Evolutionary conservation across 208 protist genomes (phyloP).

Genomic region (Lotmaria passim): DNA sequence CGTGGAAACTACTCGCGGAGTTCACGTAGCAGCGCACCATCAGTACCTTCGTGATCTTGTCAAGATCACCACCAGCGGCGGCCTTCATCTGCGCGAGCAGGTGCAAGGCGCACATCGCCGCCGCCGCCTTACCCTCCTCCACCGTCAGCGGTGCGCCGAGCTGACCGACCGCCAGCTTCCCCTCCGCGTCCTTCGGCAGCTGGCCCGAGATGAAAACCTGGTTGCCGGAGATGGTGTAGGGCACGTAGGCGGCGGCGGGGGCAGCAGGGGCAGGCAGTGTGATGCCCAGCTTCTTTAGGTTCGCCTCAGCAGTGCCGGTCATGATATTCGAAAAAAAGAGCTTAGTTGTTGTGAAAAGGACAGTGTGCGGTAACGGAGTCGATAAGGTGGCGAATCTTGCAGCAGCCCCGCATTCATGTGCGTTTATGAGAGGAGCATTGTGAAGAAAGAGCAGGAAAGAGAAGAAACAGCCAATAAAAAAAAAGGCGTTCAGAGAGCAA

Average conservation of each 20-base stretch:
- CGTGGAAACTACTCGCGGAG: constrained; percentile 57
- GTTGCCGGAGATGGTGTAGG: constrained; percentile 50
- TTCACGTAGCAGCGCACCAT: constrained; percentile 84
- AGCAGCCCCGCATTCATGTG: background rate
- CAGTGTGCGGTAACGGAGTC: background rate
- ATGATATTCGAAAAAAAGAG: constrained; percentile 26
- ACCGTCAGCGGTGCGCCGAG: constrained; percentile 53
- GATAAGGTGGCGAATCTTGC: constrained; percentile 1
- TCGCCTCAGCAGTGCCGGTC: constrained; percentile 42
- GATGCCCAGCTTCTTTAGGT: constrained; percentile 66
- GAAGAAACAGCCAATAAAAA: constrained; percentile 3
- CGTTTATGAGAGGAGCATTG: background rate
- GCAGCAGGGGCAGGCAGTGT: constrained; percentile 60
- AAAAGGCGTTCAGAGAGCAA: background rate
- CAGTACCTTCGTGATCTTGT: constrained; percentile 72
- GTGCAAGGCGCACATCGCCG: constrained; percentile 46
- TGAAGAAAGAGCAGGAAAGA: background rate
- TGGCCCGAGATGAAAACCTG: constrained; percentile 77
- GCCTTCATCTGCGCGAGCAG: constrained; percentile 71
- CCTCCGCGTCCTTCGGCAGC: constrained; percentile 63
- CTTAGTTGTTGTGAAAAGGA: background rate
- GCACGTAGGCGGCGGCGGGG: constrained; percentile 73
- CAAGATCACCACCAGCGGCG: constrained; percentile 58
- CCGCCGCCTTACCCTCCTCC: constrained; percentile 68
- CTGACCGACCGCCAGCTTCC: constrained; percentile 55